Evolutionary conservation across 2,329 filamentous ascomycete species (phyloP).

Genomic region (Exophiala phaeomuriformis): DNA sequence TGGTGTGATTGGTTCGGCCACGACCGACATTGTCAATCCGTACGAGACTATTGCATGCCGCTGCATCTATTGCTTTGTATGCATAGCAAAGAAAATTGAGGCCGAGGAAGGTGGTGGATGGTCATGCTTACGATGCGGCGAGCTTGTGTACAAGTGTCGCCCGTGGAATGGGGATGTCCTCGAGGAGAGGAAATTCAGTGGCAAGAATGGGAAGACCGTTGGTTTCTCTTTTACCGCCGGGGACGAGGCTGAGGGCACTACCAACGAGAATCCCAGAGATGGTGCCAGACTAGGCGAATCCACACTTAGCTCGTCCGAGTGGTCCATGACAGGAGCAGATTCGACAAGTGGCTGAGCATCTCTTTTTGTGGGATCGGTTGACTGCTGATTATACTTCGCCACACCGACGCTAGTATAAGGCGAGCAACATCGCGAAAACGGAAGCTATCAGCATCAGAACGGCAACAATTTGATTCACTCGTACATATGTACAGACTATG

Average conservation of each 20-base stretch:
- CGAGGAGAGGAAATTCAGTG: conserved; percentile 41
- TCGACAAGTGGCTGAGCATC: conserved; percentile 2
- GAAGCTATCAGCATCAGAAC: background rate
- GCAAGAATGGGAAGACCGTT: conserved; percentile 43
- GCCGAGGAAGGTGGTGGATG: conserved; percentile 91
- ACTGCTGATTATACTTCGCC: background rate
- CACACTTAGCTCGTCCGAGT: conserved; percentile 14
- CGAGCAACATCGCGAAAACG: background rate
- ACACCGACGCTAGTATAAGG: background rate
- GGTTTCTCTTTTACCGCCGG: conserved; percentile 43
- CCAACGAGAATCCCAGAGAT: conserved; percentile 1
- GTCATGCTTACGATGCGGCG: conserved; percentile 82
- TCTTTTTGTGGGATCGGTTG: background rate
- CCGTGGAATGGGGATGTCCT: conserved; percentile 90
- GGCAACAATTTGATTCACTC: too few species aligned
- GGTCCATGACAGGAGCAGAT: conserved; percentile 17
- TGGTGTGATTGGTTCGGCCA: conserved; percentile 77
- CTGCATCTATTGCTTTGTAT: conserved; percentile 94
- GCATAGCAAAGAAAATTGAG: conserved; percentile 81
- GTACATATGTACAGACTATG: too few species aligned
- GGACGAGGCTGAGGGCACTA: conserved; percentile 1
- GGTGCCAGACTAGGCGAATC: conserved; percentile 8
- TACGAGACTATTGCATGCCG: conserved; percentile 86
- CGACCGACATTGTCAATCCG: conserved; percentile 91
- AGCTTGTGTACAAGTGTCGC: conserved; percentile 72